Conservation (phyloP, 345 rosid genomes). For the Eucalyptus curtisii region DNA sequence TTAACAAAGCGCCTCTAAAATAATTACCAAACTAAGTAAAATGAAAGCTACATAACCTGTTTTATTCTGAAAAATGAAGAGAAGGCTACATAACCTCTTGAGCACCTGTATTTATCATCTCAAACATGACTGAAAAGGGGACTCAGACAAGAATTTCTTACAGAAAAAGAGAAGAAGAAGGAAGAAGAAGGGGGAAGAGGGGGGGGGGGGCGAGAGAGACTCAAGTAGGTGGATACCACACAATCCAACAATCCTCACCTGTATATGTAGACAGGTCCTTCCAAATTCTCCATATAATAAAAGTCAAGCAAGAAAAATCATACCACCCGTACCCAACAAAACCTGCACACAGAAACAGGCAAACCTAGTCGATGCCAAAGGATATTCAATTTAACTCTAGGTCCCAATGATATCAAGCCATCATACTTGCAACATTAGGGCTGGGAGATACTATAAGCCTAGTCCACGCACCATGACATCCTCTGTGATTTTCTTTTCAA, state of each 20-base stretch:
- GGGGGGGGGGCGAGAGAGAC: not conserved
- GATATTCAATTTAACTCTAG: slow-evolving; percentile 40
- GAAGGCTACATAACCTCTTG: not conserved
- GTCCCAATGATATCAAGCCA: not conserved
- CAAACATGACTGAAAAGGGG: not conserved
- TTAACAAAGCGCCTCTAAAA: not conserved
- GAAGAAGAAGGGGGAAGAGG: not conserved
- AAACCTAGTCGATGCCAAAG: slow-evolving; percentile 42
- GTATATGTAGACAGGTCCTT: slow-evolving; percentile 9
- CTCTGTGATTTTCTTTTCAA: not conserved
- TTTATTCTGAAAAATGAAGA: not conserved
- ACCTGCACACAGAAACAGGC: slow-evolving; percentile 52
- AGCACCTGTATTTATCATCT: not conserved
- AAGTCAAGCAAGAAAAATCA: not conserved
- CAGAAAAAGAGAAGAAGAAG: not conserved
- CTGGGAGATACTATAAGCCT: not conserved
- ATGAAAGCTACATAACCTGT: not conserved
- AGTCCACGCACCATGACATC: not conserved
- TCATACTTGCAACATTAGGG: not conserved
- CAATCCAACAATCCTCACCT: slow-evolving; percentile 23
- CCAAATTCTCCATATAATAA: slow-evolving; percentile 16
- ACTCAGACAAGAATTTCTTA: not conserved
- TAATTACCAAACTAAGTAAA: not conserved
- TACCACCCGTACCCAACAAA: slow-evolving; percentile 5
- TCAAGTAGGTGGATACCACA: not conserved